phyloP scores from a whole-genome alignment of 176 grass and related monocot genomes.

The Musa schizocarpa region DNA sequence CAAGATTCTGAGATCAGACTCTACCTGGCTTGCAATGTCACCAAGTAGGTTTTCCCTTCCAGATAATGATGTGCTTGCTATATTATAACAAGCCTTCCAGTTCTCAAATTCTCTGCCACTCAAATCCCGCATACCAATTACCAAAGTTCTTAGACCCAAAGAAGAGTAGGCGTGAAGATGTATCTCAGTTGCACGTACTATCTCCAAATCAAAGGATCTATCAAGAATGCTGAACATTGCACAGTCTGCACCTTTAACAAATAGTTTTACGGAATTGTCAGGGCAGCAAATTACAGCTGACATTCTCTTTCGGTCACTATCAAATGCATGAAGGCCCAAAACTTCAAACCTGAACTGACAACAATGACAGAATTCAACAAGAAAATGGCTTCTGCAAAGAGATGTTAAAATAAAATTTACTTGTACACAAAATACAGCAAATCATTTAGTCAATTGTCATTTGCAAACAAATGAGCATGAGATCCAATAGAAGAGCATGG shows the following conservation, averaged over 20 bases:
- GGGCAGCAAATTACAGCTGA: constrained; percentile 70
- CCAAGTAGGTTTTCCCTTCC: constrained; percentile 46
- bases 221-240: constrained; percentile 60
- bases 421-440: no score
- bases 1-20: constrained; percentile 49
- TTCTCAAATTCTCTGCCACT: constrained; percentile 40
- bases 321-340: constrained; percentile 80
- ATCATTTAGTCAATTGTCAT: no score
- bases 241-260: constrained; percentile 82
- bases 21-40: constrained; percentile 47
- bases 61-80: constrained; percentile 57
- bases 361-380: no score
- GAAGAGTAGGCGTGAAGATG: constrained; percentile 72
- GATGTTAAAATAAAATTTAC: no score
- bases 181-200: constrained; percentile 41
- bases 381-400: not conserved
- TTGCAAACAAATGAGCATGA: no score
- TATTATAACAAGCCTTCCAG: constrained; percentile 54
- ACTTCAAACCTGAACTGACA: constrained; percentile 47
- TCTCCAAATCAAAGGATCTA: constrained; percentile 37
- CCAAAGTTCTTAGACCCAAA: constrained; percentile 68
- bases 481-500: no score
- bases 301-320: constrained; percentile 37
- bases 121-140: constrained; percentile 51
- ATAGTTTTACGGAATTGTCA: constrained; percentile 60